phyloP scores from a whole-genome alignment of 805 yeast genomes.

The Saturnispora besseyi region DNA sequence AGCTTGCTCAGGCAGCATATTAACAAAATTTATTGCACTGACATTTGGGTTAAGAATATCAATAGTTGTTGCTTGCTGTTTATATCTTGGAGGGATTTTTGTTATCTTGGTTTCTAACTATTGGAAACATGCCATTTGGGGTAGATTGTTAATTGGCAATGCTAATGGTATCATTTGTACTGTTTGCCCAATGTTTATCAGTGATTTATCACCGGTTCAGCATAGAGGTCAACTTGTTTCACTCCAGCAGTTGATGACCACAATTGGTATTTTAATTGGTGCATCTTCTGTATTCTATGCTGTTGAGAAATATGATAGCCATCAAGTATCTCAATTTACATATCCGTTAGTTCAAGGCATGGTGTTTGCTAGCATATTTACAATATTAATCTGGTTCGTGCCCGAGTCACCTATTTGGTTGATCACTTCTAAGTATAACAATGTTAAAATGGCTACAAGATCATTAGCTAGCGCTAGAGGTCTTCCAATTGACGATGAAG shows the following conservation, averaged over 20 bases:
- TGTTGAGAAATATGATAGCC: slow-evolving; percentile 8
- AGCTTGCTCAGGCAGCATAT: slow-evolving; percentile 27
- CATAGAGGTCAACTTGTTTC: slow-evolving; percentile 27
- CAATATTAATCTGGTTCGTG: slow-evolving; percentile 20
- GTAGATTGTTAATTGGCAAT: slow-evolving; percentile 26
- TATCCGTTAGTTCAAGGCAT: slow-evolving; percentile 20
- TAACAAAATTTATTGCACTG: slow-evolving; percentile 18
- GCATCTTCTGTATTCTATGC: slow-evolving; percentile 19
- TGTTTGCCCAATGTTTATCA: slow-evolving; percentile 29
- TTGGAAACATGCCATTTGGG: slow-evolving; percentile 23
- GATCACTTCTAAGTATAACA: slow-evolving; percentile 7
- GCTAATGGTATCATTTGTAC: slow-evolving; percentile 27
- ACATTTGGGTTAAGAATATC: slow-evolving; percentile 21
- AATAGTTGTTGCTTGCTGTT: slow-evolving; percentile 17
- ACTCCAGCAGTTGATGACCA: slow-evolving; percentile 27
- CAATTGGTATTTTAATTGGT: slow-evolving; percentile 28
- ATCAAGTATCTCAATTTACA: slow-evolving; percentile 16
- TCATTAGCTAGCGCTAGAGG: slow-evolving; percentile 18
- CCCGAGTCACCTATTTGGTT: slow-evolving; percentile 31
- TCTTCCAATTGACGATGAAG: slow-evolving; percentile 17
- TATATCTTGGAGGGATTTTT: slow-evolving; percentile 18
- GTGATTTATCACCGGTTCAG: slow-evolving; percentile 27
- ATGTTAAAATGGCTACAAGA: slow-evolving; percentile 11
- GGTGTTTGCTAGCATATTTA: slow-evolving; percentile 4
- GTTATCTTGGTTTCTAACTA: slow-evolving; percentile 12